These are phyloP conservation scores for Dysphania ambrosioides DNA, from an alignment of 148 eudicot species.

Conservation along the genomic window DNA sequence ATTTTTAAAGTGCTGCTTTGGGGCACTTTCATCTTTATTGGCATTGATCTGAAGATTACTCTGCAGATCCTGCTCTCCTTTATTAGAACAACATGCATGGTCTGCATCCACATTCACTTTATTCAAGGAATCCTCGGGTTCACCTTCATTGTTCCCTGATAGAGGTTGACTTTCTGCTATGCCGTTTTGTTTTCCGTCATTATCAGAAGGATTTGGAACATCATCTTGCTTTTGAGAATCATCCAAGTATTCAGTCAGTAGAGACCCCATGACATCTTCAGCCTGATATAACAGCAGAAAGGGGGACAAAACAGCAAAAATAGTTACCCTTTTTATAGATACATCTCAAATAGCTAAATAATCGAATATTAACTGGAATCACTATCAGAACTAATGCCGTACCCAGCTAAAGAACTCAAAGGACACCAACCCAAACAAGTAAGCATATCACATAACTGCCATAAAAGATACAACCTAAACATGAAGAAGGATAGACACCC, in stretches of 20 bases:
- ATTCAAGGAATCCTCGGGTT: slow-evolving; percentile 26
- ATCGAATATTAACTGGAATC: neutral
- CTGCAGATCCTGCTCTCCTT: slow-evolving; percentile 26
- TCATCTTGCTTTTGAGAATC: slow-evolving; percentile 39
- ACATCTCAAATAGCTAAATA: neutral
- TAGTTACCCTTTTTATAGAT: neutral
- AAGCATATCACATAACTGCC: neutral
- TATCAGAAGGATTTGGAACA: slow-evolving; percentile 27
- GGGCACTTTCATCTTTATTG: slow-evolving; percentile 24
- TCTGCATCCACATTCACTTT: slow-evolving; percentile 33
- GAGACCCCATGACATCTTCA: slow-evolving; percentile 76
- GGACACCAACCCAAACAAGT: neutral
- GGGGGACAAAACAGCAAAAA: neutral
- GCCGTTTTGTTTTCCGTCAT: slow-evolving; percentile 30
- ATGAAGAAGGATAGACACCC: slow-evolving; percentile 7
- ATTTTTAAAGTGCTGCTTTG: slow-evolving; percentile 53
- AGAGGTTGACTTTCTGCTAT: slow-evolving; percentile 24
- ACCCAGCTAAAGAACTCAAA: neutral
- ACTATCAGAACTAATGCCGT: neutral
- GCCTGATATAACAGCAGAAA: slow-evolving; percentile 43
- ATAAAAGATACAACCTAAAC: neutral
- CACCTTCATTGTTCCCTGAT: slow-evolving; percentile 28
- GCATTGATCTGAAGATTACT: slow-evolving; percentile 23
- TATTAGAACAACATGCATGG: slow-evolving; percentile 19
- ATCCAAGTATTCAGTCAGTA: slow-evolving; percentile 61